Evolutionary conservation across 306 rosid genomes (phyloP).

Genomic region (Pyrus communis): DNA sequence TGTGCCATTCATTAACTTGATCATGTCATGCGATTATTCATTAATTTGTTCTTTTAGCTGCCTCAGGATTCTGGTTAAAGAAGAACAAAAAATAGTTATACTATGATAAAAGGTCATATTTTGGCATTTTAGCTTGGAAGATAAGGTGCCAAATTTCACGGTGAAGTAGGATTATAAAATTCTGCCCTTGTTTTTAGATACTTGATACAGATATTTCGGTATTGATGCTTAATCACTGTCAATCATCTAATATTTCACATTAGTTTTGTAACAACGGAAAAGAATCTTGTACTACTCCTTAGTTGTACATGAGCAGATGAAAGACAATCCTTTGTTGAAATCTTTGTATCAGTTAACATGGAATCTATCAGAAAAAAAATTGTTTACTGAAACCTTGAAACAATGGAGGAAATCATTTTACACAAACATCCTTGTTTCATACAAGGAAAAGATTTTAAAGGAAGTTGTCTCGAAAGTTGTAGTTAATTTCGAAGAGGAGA

Average conservation of each 20-base stretch:
- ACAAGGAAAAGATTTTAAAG: conserved; percentile 19
- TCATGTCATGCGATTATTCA: neutral
- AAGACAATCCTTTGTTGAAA: neutral
- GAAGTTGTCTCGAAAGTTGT: conserved; percentile 19
- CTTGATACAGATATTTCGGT: too few relatives aligned
- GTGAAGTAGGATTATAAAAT: neutral
- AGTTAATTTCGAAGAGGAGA: conserved; percentile 20
- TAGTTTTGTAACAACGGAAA: too few relatives aligned
- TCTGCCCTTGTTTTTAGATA: neutral
- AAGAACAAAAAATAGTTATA: neutral
- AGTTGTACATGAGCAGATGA: too few relatives aligned
- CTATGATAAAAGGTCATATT: neutral
- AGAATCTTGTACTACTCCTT: too few relatives aligned
- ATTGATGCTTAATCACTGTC: too few relatives aligned
- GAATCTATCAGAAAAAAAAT: conserved; percentile 5
- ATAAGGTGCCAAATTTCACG: neutral
- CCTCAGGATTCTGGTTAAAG: neutral
- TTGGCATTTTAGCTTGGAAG: neutral
- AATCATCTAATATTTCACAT: too few relatives aligned
- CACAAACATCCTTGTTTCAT: conserved; percentile 22
- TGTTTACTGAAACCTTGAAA: conserved; percentile 10
- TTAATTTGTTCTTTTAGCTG: neutral
- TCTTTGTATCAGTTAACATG: neutral
- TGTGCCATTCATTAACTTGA: neutral
- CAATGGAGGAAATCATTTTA: conserved; percentile 19